These are phyloP conservation scores for Xylariaceae sp. DNA, from an alignment of 2,329 filamentous ascomycete species.

Conservation along the genomic window DNA sequence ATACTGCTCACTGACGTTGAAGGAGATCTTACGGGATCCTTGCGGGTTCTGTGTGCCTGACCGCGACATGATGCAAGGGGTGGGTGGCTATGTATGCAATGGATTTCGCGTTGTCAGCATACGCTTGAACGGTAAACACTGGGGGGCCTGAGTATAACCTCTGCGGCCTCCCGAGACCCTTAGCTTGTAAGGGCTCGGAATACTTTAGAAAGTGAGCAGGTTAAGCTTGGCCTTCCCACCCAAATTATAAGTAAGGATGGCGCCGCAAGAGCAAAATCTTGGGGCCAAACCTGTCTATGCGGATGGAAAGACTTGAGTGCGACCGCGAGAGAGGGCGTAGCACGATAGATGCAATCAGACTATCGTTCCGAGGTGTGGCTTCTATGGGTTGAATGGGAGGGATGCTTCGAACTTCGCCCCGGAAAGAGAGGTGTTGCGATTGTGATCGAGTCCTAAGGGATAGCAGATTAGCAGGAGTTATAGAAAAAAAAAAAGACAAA, in stretches of 20 bases:
- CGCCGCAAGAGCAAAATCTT: conserved; percentile 1
- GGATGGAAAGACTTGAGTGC: neutral
- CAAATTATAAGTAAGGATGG: neutral
- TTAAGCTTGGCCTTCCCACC: neutral
- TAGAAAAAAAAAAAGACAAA: conserved; percentile 20
- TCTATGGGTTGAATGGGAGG: conserved; percentile 3
- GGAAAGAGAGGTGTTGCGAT: conserved; percentile 21
- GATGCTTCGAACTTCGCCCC: conserved; percentile 13
- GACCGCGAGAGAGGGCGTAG: neutral
- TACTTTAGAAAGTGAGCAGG: neutral
- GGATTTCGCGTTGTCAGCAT: conserved; percentile 1
- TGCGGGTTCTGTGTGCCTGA: conserved; percentile 51
- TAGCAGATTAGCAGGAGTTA: conserved; percentile 23
- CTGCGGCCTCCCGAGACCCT: conserved; percentile 6
- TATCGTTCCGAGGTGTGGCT: conserved; percentile 5
- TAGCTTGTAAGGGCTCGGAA: neutral
- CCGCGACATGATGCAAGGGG: conserved; percentile 46
- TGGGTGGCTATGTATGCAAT: neutral
- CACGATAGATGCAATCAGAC: conserved; percentile 5
- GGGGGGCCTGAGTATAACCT: conserved; percentile 3
- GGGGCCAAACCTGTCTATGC: neutral
- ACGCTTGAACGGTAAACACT: neutral
- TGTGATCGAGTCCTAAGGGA: conserved; percentile 16
- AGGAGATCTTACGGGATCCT: conserved; percentile 89
- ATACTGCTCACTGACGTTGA: conserved; percentile 99